Base-by-base conservation (phyloP, 1,284 basidiomycete species). In the Tylopilus sp. region DNA sequence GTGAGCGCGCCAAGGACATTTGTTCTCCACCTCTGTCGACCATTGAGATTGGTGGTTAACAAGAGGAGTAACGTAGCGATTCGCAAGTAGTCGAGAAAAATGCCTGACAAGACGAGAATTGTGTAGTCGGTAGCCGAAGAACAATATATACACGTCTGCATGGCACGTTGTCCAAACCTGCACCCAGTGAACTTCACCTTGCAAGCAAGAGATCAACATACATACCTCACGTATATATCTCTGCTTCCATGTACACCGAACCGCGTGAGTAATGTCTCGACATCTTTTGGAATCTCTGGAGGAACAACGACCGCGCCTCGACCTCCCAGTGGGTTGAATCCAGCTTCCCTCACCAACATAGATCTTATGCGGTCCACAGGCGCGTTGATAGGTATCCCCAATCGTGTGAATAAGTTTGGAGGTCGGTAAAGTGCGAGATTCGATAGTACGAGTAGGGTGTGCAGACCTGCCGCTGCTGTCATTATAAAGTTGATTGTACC, bases 111-210 rank as follows among this genome's bases (percentile, higher is more conserved):
- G 7, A 85, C 83, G 75, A 86, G 88, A 14, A 90, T 78, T 17
- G 85, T 84, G 75, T 87, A 91, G 69, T 92, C 89, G 29, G 84
- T 76, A 57, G 83, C 82, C 10, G 87, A 85, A 17, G 81, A 81
- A 77, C 91, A 92, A 75, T 89, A 86, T 27, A 83, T 82, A 77
- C 91, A 93, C 19, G 83, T 84, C 61, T 88, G 82, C 19, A 92
- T 76, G 5, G 85, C 84, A 33, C 83, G 78, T 75, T 92, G 91
- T 29, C 91, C 91, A 68, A 90, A 90, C 69, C 91, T 89, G 70
- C 27, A 35, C 58, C 52, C 48, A 4, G 7, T 77, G 64, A 75
- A 62, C 34, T 14, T 17, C 17, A 4, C 3, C 9, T 37, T 39
- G 39, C 6, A 6, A 42, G 23, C 6, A 27, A 45, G 45, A 21